Base-by-base conservation (phyloP, 306 rosid genomes). In the Oxytropis ochrocephala region DNA sequence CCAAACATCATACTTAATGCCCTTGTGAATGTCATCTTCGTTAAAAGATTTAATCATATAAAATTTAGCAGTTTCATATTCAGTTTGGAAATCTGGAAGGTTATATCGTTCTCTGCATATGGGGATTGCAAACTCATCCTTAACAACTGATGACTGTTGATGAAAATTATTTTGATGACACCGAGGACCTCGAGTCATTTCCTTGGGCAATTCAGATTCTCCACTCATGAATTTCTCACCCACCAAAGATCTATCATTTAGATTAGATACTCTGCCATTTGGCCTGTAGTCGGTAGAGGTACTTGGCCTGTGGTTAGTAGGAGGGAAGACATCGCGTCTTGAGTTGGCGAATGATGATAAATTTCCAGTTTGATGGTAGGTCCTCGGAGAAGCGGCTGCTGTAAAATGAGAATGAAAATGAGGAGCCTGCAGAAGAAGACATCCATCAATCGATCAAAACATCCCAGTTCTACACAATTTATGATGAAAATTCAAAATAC, bases 11-110 rank as follows among this genome's bases (percentile, higher is more conserved):
- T 92, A 89, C 72, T 87, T 92, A 35, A 92, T 72, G 76, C 80
- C 64, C 83, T 89, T 92, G 30, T 92, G 97, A 56, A 92, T 16
- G 9, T 92, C 96, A 59, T 92, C 97, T 75, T 92, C 97, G 76
- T 90, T 92, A 79, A 80, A 92, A 66, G 97, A 92, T 76, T 92
- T 92, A 58, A 92, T 87, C 63, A 92, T 79, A 49, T 80, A 92
- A 63, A 92, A 92, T 11, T 85, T 89, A 0, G 90, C 96, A 70
- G 60, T 24, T 79, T 84, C 85, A 66, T 84, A 82, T 57, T 80
- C 79, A 2, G 85, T 81, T 55, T 79, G 78, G 64, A 91, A 89
- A 66, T 85, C 95, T 16, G 82, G 56, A 61, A 79, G 78, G 72
- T 91, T 91, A 65, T 85, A 89, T 75, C 50, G 73, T 48, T 87